Base-by-base conservation (phyloP, 768 basidiomycete species). In the Rossbeevera mucosa region DNA sequence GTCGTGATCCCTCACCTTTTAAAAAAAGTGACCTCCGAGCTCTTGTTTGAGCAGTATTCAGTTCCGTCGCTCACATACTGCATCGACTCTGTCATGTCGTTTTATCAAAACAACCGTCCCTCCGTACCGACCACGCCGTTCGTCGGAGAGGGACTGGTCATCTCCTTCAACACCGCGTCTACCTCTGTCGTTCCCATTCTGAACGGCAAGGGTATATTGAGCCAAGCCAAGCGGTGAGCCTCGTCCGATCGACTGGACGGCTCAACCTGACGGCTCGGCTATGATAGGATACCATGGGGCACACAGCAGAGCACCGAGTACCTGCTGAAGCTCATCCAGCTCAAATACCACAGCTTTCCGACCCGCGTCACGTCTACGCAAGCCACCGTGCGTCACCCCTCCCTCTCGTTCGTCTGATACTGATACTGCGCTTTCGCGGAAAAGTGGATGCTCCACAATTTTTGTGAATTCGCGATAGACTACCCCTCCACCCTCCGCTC, bases 251-350 rank as follows among this genome's bases (percentile, higher is more conserved):
- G 3, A 13, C 30, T 1, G 36, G 33, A 21, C n/a, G 11, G 28
- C 51, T 44, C 20, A 55, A 8, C 21, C 22, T 21, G 48, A 16
- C 28, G 13, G 16, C 44, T 8, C 22, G 31, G 50, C n/a, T 14
- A n/a, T n/a, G n/a, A 7, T 41, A 96, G 94, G 57, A 90, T 99
- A 69, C 89, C 92, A 4, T 98, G 93, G 91, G 96, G 96, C 24
- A 82, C 88, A 22, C 80, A 83, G 2, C 94, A 97, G 62, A 83
- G 92, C 1, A 83, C 91, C 0, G 96, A 99, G 50, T 89, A 96
- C 63, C 78, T 97, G 47, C 81, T 94, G 54, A 96, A 94, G 64
- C 83, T 95, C 20, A 84, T 94, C 38, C 94, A 97, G 64, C 80
- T 98, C 30, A 99, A 98, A 69, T 96, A 98, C 65, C 88, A 95